Evolutionary conservation across 1,139 yeast species (phyloP).

Genomic region (Blastobotrys apis): DNA sequence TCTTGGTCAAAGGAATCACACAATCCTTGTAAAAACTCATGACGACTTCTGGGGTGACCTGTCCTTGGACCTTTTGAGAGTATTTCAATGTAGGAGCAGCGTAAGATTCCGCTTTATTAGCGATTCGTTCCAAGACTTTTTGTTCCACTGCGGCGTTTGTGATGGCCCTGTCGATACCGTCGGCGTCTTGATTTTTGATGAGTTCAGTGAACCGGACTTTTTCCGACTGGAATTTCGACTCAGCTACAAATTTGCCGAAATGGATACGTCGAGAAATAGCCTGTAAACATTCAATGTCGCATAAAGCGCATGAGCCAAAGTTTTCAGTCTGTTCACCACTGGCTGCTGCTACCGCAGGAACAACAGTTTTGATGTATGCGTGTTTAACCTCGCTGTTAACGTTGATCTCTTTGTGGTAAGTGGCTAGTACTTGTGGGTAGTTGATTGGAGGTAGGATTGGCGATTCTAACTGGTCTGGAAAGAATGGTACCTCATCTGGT

Average conservation of each 20-base stretch:
- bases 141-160: slow-evolving; percentile 86
- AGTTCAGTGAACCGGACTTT: slow-evolving; percentile 57
- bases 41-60: slow-evolving; percentile 74
- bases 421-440: slow-evolving; percentile 75
- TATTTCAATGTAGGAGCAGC: slow-evolving; percentile 82
- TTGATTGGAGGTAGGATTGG: slow-evolving; percentile 75
- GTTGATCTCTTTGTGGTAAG: slow-evolving; percentile 67
- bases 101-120: slow-evolving; percentile 75
- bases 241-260: slow-evolving; percentile 97
- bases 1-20: slow-evolving; percentile 89
- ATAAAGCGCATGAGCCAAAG: slow-evolving; percentile 76
- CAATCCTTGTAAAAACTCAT: slow-evolving; percentile 80
- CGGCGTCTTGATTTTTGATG: slow-evolving; percentile 60
- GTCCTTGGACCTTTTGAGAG: slow-evolving; percentile 65
- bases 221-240: slow-evolving; percentile 77
- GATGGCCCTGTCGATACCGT: slow-evolving; percentile 74
- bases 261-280: slow-evolving; percentile 91
- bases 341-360: slow-evolving; percentile 66
- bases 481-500: slow-evolving; percentile 93
- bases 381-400: slow-evolving; percentile 66
- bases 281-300: slow-evolving; percentile 84
- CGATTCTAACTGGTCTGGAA: slow-evolving; percentile 59
- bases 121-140: slow-evolving; percentile 71
- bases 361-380: slow-evolving; percentile 64
- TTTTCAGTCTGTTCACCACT: slow-evolving; percentile 71